Conservation (phyloP, 2,329 filamentous ascomycete species). For the Ophiostoma populinum region DNA sequence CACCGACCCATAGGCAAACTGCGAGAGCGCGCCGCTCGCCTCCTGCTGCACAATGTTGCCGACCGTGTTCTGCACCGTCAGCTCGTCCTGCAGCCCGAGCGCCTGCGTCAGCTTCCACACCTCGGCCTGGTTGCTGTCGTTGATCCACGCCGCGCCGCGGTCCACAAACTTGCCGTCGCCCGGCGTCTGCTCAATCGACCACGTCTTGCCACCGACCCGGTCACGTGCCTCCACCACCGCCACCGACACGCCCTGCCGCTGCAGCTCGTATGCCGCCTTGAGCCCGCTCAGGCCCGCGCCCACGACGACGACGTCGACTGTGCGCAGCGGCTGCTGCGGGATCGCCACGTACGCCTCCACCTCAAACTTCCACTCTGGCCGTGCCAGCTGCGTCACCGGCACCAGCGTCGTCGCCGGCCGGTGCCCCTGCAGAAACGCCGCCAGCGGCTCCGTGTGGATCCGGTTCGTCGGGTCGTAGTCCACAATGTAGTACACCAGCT, state of each 20-base stretch:
- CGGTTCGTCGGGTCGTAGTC: conserved; percentile 8
- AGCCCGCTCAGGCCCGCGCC: conserved; percentile 8
- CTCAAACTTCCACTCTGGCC: conserved; percentile 7
- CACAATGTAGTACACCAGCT: conserved; percentile 10
- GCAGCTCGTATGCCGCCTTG: conserved; percentile 5
- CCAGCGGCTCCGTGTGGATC: conserved; percentile 4
- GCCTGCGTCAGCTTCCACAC: conserved; percentile 1
- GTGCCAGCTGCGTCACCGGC: conserved; percentile 5
- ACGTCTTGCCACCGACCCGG: conserved; percentile 35
- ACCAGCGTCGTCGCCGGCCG: conserved; percentile 7
- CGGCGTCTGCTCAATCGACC: conserved; percentile 9
- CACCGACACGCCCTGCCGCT: conserved; percentile 13
- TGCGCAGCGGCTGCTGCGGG: conserved; percentile 1
- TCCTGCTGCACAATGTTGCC: conserved; percentile 8
- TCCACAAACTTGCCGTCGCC: conserved; percentile 6
- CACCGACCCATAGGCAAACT: conserved; percentile 4
- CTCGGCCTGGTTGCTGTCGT: conserved; percentile 9
- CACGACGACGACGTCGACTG: conserved; percentile 9
- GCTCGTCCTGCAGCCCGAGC: conserved; percentile 1
- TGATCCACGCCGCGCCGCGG: conserved; percentile 9
- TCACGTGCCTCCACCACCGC: conserved; percentile 31
- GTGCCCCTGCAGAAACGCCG: conserved; percentile 5
- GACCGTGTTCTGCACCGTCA: conserved; percentile 6
- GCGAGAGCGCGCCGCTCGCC: conserved; percentile 3
- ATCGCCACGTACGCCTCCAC: conserved; percentile 7